Evolutionary conservation across 768 basidiomycete genomes (phyloP).

Genomic region (Lactarius indigo): DNA sequence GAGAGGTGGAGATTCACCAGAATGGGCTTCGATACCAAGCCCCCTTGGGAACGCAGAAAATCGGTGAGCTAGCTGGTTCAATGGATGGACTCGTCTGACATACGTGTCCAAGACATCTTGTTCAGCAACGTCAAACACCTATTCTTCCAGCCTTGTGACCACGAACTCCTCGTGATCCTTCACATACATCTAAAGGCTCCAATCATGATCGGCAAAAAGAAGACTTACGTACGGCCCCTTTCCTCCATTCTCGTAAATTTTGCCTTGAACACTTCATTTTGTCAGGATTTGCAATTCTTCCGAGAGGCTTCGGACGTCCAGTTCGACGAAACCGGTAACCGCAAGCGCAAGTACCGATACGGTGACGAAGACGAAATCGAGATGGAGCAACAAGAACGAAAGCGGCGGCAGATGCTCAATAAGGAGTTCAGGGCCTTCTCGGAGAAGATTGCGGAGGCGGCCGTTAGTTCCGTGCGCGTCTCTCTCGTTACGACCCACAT

Average conservation of each 20-base stretch:
- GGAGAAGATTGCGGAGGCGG: conserved; percentile 86
- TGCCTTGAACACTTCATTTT: conserved; percentile 6
- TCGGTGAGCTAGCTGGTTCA: conserved; percentile 53
- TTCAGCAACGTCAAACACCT: conserved; percentile 98
- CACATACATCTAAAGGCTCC: conserved; percentile 92
- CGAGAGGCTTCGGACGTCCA: conserved; percentile 96
- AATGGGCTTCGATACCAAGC: conserved; percentile 95
- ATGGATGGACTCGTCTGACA: background rate
- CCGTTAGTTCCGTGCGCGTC: conserved; percentile 62
- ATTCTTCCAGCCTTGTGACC: conserved; percentile 98
- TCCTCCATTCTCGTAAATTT: conserved; percentile 2
- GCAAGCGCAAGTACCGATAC: conserved; percentile 94
- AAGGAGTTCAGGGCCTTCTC: conserved; percentile 93
- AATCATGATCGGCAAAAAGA: conserved; percentile 99
- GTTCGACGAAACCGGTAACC: conserved; percentile 99
- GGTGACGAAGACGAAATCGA: conserved; percentile 99
- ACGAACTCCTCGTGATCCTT: conserved; percentile 90
- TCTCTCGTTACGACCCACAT: background rate
- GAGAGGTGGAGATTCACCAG: conserved; percentile 98
- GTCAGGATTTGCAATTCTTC: conserved; percentile 94
- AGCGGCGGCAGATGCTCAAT: conserved; percentile 83
- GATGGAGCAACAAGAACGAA: conserved; percentile 95
- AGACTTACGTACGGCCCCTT: conserved; percentile 69
- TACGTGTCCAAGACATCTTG: conserved; percentile 62
- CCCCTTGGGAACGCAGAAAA: conserved; percentile 81